Evolutionary conservation across 108 stramenopile species (phyloP).

Genomic region (Pinguiococcus pyrenoidosus): DNA sequence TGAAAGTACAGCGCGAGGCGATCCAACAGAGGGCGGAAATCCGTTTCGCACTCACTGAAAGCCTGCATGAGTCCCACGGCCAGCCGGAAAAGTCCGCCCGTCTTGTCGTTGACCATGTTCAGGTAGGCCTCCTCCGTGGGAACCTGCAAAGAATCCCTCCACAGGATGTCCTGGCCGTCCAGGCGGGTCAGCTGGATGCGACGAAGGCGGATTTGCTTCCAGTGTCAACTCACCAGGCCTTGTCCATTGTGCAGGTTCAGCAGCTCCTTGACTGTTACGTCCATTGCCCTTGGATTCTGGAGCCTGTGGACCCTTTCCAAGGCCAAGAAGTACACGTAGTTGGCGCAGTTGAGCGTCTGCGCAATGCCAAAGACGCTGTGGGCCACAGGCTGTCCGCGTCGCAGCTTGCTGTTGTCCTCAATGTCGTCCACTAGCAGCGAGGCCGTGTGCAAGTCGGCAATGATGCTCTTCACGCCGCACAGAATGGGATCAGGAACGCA

Average conservation of each 20-base stretch:
- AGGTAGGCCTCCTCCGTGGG: constrained; percentile 68
- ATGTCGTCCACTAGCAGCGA: constrained; percentile 86
- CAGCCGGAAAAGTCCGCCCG: constrained; percentile 84
- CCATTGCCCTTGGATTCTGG: constrained; percentile 44
- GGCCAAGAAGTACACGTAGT: constrained; percentile 87
- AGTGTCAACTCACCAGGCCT: too few species aligned
- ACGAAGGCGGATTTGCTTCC: too few species aligned
- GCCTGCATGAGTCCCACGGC: constrained; percentile 81
- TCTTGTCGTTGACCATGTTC: constrained; percentile 77
- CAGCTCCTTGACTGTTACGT: constrained; percentile 67
- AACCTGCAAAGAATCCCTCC: constrained; percentile 55
- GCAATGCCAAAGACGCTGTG: constrained; percentile 83
- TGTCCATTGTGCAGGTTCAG: constrained; percentile 82
- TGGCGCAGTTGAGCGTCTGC: constrained; percentile 78
- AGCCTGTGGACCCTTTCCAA: constrained; percentile 60
- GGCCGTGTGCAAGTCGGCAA: constrained; percentile 83
- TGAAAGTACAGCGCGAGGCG: constrained; percentile 70
- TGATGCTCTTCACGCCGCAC: constrained; percentile 42
- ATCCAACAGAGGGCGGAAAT: constrained; percentile 63
- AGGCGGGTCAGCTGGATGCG: too few species aligned
- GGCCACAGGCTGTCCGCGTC: constrained; percentile 77
- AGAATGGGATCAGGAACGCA: constrained; percentile 30
- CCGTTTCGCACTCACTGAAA: constrained; percentile 42
- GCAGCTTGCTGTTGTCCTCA: constrained; percentile 78
- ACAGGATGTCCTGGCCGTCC: constrained; percentile 77